These are phyloP conservation scores for Phytophthora ohioensis DNA, from an alignment of 352 stramenopile genomes.

Conservation along the genomic window DNA sequence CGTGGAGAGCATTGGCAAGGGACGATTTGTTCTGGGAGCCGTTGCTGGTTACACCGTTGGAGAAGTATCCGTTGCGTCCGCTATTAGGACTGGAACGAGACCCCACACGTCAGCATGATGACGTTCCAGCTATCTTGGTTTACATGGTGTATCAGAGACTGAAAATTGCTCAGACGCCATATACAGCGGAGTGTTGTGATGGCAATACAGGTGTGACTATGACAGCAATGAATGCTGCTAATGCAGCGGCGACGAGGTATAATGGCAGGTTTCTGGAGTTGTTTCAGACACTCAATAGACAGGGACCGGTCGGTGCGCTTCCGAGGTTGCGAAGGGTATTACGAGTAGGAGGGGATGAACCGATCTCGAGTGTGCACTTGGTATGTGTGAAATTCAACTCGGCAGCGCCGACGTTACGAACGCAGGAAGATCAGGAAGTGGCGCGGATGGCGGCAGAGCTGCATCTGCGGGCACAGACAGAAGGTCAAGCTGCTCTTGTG, in stretches of 20 bases:
- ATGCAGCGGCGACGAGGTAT: conserved; percentile 15
- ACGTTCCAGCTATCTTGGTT: conserved; percentile 74
- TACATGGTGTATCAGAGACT: conserved; percentile 78
- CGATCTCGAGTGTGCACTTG: conserved; percentile 39
- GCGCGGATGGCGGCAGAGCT: conserved; percentile 25
- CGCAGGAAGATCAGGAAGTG: conserved; percentile 17
- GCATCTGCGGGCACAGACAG: conserved; percentile 12
- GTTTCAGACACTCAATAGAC: conserved; percentile 29
- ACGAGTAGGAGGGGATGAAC: conserved; percentile 10
- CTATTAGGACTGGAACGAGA: conserved; percentile 57
- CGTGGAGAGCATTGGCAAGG: conserved; percentile 61
- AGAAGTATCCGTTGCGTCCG: conserved; percentile 69
- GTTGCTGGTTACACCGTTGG: conserved; percentile 60
- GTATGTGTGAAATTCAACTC: conserved; percentile 25
- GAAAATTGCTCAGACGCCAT: conserved; percentile 40
- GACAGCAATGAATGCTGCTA: background rate
- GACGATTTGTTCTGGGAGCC: conserved; percentile 78
- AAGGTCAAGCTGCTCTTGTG: conserved; percentile 7
- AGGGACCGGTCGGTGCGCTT: conserved; percentile 16
- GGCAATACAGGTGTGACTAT: background rate
- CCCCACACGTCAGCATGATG: conserved; percentile 6
- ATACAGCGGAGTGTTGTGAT: conserved; percentile 2
- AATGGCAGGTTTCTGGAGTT: conserved; percentile 29
- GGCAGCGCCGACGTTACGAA: background rate
- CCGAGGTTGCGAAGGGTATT: background rate